phyloP scores from a whole-genome alignment of 192 early-diverging fungal species.

The Coemansia sp. region DNA sequence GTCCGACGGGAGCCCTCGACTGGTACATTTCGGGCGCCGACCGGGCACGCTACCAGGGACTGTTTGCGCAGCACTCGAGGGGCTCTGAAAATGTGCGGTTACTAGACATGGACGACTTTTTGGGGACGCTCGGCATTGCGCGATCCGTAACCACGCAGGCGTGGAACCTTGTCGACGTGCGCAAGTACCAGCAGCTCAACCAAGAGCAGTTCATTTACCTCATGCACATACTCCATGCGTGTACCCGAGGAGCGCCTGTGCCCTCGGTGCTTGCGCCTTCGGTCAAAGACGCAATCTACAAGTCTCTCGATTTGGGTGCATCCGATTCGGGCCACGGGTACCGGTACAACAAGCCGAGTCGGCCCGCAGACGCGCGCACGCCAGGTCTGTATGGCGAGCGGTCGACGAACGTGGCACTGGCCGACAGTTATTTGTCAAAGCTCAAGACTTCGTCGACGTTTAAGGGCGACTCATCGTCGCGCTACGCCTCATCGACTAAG shows the following conservation, averaged over 20 bases:
- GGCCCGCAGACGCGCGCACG: conserved; percentile 12
- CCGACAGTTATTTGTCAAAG: conserved; percentile 55
- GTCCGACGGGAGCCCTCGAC: conserved; percentile 30
- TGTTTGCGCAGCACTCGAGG: conserved; percentile 36
- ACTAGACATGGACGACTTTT: conserved; percentile 50
- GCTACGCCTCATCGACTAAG: conserved; percentile 47
- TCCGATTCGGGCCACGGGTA: conserved; percentile 21
- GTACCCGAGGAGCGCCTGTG: conserved; percentile 23
- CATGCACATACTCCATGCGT: conserved; percentile 39
- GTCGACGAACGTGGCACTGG: conserved; percentile 51
- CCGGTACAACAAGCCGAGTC: conserved; percentile 22
- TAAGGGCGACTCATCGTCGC: conserved; percentile 44
- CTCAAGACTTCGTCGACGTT: conserved; percentile 51
- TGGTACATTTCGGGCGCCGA: conserved; percentile 48
- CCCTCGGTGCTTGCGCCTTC: conserved; percentile 42
- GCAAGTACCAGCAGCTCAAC: conserved; percentile 55
- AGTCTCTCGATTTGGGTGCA: conserved; percentile 42
- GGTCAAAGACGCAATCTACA: conserved; percentile 49
- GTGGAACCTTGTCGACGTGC: conserved; percentile 54
- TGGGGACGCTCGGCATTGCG: conserved; percentile 33
- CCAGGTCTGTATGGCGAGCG: conserved; percentile 54
- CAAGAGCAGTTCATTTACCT: conserved; percentile 54
- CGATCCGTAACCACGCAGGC: conserved; percentile 36
- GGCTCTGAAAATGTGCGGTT: conserved; percentile 40
- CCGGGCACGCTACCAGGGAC: conserved; percentile 29